A percentile compares a stretch with the other conserved stretches of the same genome.
Evolutionary conservation across 1,284 basidiomycete species (phyloP).

Genomic region (Takashimella tepidaria): DNA sequence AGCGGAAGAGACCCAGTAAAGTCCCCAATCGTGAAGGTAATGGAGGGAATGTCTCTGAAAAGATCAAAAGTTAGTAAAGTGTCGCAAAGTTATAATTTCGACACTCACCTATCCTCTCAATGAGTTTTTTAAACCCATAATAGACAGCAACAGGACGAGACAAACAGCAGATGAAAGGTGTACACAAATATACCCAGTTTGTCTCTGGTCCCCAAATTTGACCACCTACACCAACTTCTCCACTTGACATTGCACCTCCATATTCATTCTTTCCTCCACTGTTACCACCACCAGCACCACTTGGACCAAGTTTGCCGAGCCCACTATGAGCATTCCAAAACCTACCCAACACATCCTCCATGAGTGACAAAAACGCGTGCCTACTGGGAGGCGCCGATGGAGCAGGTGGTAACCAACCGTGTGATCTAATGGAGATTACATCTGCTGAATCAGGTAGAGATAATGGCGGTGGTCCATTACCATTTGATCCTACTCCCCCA

Average conservation of each 20-base stretch:
- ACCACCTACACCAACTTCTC: no score
- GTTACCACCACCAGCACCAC: background rate
- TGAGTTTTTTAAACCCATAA: slow-evolving; percentile 37
- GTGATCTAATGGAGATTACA: slow-evolving; percentile 19
- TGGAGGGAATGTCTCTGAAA: slow-evolving; percentile 34
- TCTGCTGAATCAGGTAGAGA: background rate
- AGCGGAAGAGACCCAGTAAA: slow-evolving; percentile 39
- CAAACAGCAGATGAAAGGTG: slow-evolving; percentile 42
- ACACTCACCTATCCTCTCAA: slow-evolving; percentile 36
- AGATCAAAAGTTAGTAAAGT: background rate
- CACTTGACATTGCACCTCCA: no score
- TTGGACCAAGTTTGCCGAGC: slow-evolving; percentile 6
- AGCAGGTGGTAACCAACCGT: slow-evolving; percentile 35
- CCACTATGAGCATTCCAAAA: slow-evolving; percentile 29
- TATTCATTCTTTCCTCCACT: no score
- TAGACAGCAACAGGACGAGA: slow-evolving; percentile 35
- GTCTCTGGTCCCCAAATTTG: slow-evolving; percentile 19
- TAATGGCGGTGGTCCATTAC: background rate
- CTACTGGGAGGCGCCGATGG: slow-evolving; percentile 33
- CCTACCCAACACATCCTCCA: slow-evolving; percentile 43
- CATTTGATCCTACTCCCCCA: background rate
- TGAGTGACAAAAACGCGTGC: slow-evolving; percentile 28
- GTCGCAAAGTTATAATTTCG: background rate
- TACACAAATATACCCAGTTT: slow-evolving; percentile 42
- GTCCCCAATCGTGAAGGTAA: slow-evolving; percentile 38